phyloP scores from a whole-genome alignment of 1,284 basidiomycete species.

The Fomes fomentarius region DNA sequence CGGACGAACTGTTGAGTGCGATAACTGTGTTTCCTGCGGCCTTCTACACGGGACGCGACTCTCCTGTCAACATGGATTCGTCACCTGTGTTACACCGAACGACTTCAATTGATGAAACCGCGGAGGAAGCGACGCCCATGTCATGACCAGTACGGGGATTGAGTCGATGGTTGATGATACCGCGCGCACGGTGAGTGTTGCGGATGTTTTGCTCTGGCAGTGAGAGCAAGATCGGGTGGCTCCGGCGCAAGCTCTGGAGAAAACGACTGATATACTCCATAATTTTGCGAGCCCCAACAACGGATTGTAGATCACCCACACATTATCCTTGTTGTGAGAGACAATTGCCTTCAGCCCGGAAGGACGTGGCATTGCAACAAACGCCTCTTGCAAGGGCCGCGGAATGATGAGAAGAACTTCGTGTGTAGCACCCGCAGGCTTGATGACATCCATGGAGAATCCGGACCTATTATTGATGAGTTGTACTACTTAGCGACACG shows the following conservation, averaged over 20 bases:
- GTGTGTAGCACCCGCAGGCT: conserved; percentile 20
- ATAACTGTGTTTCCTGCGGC: conserved; percentile 37
- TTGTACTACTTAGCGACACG: conserved; percentile 25
- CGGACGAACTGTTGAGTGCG: conserved; percentile 41
- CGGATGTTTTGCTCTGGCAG: conserved; percentile 34
- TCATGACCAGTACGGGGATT: conserved; percentile 47
- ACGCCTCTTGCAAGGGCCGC: conserved; percentile 15
- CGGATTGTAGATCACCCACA: conserved; percentile 29
- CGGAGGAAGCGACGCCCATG: conserved; percentile 45
- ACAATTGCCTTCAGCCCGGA: conserved; percentile 25
- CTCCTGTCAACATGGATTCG: conserved; percentile 50
- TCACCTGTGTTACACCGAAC: conserved; percentile 43
- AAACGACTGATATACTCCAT: conserved; percentile 28
- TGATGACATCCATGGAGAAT: conserved; percentile 31
- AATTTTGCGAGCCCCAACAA: conserved; percentile 31
- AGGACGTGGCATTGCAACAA: conserved; percentile 20
- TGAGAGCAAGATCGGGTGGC: conserved; percentile 31
- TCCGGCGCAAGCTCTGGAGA: conserved; percentile 29
- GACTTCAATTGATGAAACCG: conserved; percentile 37
- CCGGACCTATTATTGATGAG: conserved; percentile 35
- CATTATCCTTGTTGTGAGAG: conserved; percentile 24
- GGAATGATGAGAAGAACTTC: conserved; percentile 26
- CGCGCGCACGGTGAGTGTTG: conserved; percentile 37
- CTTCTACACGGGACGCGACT: conserved; percentile 45
- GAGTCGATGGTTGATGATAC: conserved; percentile 38